Percentiles rank a stretch among this genome's conserved stretches.
Conservation (phyloP, 2,329 filamentous ascomycete species). For the Amphichorda felina region DNA sequence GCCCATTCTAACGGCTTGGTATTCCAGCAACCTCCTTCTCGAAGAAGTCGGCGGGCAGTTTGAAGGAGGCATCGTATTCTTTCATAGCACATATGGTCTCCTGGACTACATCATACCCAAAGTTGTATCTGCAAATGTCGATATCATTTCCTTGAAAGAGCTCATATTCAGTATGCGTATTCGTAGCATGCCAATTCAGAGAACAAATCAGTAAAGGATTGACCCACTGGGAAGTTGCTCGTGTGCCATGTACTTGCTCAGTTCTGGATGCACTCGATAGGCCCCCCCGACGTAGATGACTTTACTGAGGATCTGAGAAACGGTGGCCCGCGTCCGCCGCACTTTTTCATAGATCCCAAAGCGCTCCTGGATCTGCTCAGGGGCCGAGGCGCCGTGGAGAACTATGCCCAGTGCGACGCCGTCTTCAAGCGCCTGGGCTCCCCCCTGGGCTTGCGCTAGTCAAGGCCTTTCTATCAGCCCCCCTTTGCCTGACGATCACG, state of each 20-base stretch:
- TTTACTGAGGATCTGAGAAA: constrained; percentile 26
- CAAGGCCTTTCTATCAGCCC: no score
- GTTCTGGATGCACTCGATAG: constrained; percentile 14
- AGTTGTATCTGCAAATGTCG: constrained; percentile 7
- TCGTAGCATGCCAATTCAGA: neutral
- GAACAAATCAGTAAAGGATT: neutral
- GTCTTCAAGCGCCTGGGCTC: constrained; percentile 5
- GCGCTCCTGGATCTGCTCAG: constrained; percentile 10
- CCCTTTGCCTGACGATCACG: no score
- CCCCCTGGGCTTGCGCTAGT: constrained; percentile 5
- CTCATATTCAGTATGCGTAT: neutral
- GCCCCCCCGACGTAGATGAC: constrained; percentile 21
- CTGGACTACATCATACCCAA: constrained; percentile 9
- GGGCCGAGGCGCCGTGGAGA: constrained; percentile 7
- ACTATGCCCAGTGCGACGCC: constrained; percentile 3
- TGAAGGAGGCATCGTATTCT: constrained; percentile 7
- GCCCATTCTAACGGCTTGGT: no score
- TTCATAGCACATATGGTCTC: constrained; percentile 9
- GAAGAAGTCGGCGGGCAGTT: constrained; percentile 10
- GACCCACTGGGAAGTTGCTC: constrained; percentile 16
- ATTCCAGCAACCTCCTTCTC: constrained; percentile 7
- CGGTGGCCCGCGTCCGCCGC: constrained; percentile 15
- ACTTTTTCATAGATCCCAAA: constrained; percentile 12
- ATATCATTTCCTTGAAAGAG: constrained; percentile 1
- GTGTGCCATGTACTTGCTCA: constrained; percentile 12